Conservation (phyloP, 306 rosid genomes). For the Prunus fruticosa region DNA sequence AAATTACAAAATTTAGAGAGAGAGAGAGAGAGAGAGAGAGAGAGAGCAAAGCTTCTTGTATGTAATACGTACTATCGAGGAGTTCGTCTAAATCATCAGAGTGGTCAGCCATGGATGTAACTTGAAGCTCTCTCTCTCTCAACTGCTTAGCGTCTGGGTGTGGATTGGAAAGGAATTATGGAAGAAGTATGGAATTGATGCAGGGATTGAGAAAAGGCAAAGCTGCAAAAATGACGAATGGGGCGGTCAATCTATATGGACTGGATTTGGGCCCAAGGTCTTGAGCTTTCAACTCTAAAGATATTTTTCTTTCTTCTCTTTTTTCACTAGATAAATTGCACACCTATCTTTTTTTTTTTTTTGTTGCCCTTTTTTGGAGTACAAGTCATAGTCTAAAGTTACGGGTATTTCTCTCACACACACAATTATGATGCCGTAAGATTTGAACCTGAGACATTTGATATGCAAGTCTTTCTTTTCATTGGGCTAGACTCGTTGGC, state of each 20-base stretch:
- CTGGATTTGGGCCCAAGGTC: neutral
- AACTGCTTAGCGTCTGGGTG: neutral
- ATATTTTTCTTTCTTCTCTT: neutral
- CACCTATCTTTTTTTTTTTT: too few relatives aligned
- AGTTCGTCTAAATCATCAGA: slow-evolving; percentile 76
- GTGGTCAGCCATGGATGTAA: slow-evolving; percentile 58
- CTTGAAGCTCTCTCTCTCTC: neutral
- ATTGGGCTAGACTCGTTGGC: too few relatives aligned
- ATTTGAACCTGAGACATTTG: too few relatives aligned
- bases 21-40: neutral
- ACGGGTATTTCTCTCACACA: too few relatives aligned
- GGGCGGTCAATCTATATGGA: neutral
- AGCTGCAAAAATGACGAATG: neutral
- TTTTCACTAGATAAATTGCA: too few relatives aligned
- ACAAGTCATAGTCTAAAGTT: too few relatives aligned
- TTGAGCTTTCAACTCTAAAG: neutral
- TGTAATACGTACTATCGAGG: slow-evolving; percentile 75
- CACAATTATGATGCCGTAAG: too few relatives aligned
- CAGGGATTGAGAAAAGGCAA: neutral
- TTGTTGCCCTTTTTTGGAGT: too few relatives aligned
- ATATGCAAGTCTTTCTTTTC: too few relatives aligned
- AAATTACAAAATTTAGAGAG: neutral
- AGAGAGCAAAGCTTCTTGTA: neutral
- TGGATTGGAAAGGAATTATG: neutral
- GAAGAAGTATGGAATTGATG: neutral